phyloP scores from a whole-genome alignment of 495 filamentous ascomycete species.

The Rhypophila decipiens region DNA sequence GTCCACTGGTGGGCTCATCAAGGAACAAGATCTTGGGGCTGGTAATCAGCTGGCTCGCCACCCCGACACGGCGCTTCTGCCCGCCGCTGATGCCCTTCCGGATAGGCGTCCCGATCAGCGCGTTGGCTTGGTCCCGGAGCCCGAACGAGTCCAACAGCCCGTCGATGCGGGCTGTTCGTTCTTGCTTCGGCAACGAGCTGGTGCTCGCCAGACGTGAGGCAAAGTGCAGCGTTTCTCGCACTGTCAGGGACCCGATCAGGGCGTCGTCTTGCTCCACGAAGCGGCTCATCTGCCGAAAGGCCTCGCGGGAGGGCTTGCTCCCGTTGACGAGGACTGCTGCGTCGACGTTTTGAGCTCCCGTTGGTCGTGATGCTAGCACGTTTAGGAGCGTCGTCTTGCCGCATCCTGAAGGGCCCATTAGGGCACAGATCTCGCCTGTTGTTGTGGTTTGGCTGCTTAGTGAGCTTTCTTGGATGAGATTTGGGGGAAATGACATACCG shows the following conservation, averaged over 20 bases:
- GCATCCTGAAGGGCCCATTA: slow-evolving; percentile 71
- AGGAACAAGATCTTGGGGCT: slow-evolving; percentile 71
- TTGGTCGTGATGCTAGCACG: slow-evolving; percentile 66
- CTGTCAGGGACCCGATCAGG: slow-evolving; percentile 70
- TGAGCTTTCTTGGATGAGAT: neutral
- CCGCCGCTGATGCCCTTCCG: slow-evolving; percentile 74
- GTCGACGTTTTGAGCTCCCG: slow-evolving; percentile 33
- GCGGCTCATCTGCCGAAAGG: slow-evolving; percentile 49
- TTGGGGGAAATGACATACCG: slow-evolving; percentile 19
- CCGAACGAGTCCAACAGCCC: slow-evolving; percentile 79
- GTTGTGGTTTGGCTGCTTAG: neutral
- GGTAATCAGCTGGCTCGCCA: slow-evolving; percentile 74
- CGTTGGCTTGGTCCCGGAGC: slow-evolving; percentile 60
- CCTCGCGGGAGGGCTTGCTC: slow-evolving; percentile 19
- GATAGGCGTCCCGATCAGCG: slow-evolving; percentile 71
- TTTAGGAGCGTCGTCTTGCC: slow-evolving; percentile 78
- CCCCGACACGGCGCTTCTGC: slow-evolving; percentile 71
- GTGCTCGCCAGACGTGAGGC: slow-evolving; percentile 66
- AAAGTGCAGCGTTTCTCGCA: slow-evolving; percentile 70
- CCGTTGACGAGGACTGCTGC: slow-evolving; percentile 56
- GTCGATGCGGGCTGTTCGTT: slow-evolving; percentile 74
- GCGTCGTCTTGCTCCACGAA: slow-evolving; percentile 87
- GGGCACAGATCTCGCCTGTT: slow-evolving; percentile 61
- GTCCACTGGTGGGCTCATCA: slow-evolving; percentile 75
- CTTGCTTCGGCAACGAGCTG: slow-evolving; percentile 28